phyloP scores from a whole-genome alignment of 768 basidiomycete genomes.

The Candolleomyces efflorescens region DNA sequence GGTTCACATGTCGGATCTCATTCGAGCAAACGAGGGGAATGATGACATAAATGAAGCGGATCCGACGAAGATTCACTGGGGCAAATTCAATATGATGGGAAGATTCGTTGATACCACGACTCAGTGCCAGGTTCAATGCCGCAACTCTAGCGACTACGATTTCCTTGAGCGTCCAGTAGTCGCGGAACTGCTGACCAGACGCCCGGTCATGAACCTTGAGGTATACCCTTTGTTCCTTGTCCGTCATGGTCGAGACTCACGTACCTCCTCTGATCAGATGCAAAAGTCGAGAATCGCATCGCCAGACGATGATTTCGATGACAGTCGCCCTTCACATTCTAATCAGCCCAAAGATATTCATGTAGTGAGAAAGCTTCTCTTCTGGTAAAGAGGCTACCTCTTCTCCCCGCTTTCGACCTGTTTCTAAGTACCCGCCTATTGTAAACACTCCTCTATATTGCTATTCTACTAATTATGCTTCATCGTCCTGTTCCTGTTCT shows the following conservation, averaged over 20 bases:
- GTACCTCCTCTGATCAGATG: constrained; percentile 40
- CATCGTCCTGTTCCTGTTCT: neutral
- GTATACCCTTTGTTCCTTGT: constrained; percentile 31
- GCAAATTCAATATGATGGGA: constrained; percentile 92
- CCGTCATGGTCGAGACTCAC: neutral
- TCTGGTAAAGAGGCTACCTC: constrained; percentile 25
- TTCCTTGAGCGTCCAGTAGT: constrained; percentile 56
- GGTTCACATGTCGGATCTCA: constrained; percentile 86
- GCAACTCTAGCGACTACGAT: constrained; percentile 52
- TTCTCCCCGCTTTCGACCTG: neutral
- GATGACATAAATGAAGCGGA: constrained; percentile 64
- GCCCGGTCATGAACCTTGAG: constrained; percentile 66
- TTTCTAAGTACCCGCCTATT: neutral
- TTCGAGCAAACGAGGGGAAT: constrained; percentile 84
- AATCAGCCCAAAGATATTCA: constrained; percentile 36
- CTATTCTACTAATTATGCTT: neutral
- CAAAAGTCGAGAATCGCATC: constrained; percentile 61
- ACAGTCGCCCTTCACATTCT: constrained; percentile 25
- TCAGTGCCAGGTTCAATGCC: constrained; percentile 75
- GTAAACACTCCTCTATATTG: neutral
- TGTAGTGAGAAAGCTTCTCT: constrained; percentile 50
- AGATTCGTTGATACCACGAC: constrained; percentile 75
- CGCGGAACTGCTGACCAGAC: constrained; percentile 48
- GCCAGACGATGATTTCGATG: constrained; percentile 42
- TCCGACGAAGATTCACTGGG: constrained; percentile 84